Percentiles rank a stretch among this genome's conserved stretches.
phyloP scores from a whole-genome alignment of 257 asterid genomes.

The Misopates orontium region DNA sequence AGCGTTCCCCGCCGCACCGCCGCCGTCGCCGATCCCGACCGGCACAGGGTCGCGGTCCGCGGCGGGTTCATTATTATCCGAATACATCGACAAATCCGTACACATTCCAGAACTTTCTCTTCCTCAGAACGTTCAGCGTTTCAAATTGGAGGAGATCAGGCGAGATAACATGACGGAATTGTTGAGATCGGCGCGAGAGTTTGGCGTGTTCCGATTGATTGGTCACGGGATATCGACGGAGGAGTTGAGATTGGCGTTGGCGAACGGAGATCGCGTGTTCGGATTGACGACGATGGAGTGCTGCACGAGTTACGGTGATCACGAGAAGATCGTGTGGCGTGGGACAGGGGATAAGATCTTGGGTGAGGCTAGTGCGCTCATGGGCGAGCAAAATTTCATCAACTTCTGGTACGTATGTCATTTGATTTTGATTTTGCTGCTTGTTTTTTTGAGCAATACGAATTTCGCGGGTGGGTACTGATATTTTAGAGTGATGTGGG shows the following conservation, averaged over 20 bases:
- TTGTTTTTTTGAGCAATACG: not conserved
- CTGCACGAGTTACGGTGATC: constrained; percentile 41
- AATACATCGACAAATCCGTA: constrained; percentile 31
- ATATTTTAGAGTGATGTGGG: too few relatives aligned
- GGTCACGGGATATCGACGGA: constrained; percentile 51
- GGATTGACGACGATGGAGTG: constrained; percentile 35
- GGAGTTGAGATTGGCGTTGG: constrained; percentile 38
- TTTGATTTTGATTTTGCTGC: not conserved
- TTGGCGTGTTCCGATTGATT: constrained; percentile 40
- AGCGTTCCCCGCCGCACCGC: constrained; percentile 28
- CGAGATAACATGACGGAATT: constrained; percentile 32
- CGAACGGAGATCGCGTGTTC: constrained; percentile 42
- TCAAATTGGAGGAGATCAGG: constrained; percentile 34
- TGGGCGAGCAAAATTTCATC: constrained; percentile 41
- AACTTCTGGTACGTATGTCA: constrained; percentile 43
- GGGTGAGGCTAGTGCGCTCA: constrained; percentile 31
- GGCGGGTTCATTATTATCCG: constrained; percentile 32
- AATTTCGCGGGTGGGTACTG: not conserved
- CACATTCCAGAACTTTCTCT: constrained; percentile 51
- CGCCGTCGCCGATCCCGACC: constrained; percentile 48
- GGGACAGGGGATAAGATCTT: constrained; percentile 24
- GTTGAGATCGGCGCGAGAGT: constrained; percentile 38
- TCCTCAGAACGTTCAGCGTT: constrained; percentile 32
- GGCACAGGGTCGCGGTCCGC: constrained; percentile 49
- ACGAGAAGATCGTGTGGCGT: constrained; percentile 48